A percentile compares a stretch with the other conserved stretches of the same genome.
Evolutionary conservation across 2,329 filamentous ascomycete species (phyloP).

Genomic region (Monosporascus sp.): DNA sequence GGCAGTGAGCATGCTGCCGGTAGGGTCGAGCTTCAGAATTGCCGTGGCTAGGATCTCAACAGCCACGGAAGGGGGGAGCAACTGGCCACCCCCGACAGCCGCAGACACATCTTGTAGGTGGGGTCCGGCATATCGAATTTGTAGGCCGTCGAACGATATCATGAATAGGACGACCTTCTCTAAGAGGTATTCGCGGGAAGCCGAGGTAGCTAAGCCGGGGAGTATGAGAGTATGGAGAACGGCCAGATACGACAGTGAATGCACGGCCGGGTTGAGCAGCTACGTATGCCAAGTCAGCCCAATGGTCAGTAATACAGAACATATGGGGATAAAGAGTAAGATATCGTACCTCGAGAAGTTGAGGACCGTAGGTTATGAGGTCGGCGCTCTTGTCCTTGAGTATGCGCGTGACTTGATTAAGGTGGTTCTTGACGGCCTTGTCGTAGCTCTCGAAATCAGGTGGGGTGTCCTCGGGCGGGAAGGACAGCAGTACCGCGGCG

Average conservation of each 20-base stretch:
- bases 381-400: slow-evolving; percentile 27
- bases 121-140: slow-evolving; percentile 46
- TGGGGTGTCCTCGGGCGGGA: slow-evolving; percentile 29
- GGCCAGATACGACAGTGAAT: slow-evolving; percentile 48
- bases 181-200: slow-evolving; percentile 25
- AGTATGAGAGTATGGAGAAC: slow-evolving; percentile 39
- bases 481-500: slow-evolving; percentile 35
- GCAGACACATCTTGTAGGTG: slow-evolving; percentile 41
- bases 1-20: slow-evolving; percentile 60
- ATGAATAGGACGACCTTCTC: slow-evolving; percentile 42
- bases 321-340: not conserved
- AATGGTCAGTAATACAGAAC: not conserved
- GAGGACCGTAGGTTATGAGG: slow-evolving; percentile 28
- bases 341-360: slow-evolving; percentile 37
- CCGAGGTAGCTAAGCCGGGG: slow-evolving; percentile 25
- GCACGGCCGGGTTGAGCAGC: slow-evolving; percentile 40
- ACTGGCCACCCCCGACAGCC: slow-evolving; percentile 30
- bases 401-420: slow-evolving; percentile 32
- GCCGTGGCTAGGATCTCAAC: slow-evolving; percentile 44
- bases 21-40: slow-evolving; percentile 62
- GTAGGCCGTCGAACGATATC: slow-evolving; percentile 42
- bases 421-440: slow-evolving; percentile 32
- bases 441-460: slow-evolving; percentile 35
- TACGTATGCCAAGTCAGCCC: slow-evolving; percentile 22
- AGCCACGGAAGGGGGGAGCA: slow-evolving; percentile 37